Conservation (phyloP, 1,284 basidiomycete genomes). For the Malassezia sp. region DNA sequence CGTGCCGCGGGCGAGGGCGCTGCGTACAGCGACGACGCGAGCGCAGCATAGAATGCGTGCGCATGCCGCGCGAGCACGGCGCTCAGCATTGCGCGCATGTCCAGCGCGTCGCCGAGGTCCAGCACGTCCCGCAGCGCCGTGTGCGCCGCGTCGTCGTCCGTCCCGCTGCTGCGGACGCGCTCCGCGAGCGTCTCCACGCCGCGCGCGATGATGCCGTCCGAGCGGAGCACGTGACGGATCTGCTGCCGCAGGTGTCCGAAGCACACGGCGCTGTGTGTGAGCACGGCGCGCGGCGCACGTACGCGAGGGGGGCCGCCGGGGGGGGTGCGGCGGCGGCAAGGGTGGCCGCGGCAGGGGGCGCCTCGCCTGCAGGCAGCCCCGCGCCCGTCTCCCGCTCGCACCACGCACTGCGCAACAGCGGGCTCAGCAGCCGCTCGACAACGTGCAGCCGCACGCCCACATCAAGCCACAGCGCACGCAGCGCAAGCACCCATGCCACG, state of each 20-base stretch:
- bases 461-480: not conserved
- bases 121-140: no score
- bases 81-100: no score
- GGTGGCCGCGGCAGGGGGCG: no score
- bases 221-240: not conserved
- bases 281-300: no score
- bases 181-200: not conserved
- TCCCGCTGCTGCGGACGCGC: not conserved
- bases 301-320: no score
- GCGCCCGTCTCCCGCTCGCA: not conserved
- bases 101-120: no score
- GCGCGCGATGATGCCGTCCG: not conserved
- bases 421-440: not conserved
- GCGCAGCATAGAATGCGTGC: no score
- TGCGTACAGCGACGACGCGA: no score
- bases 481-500: not conserved
- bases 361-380: no score
- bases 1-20: not conserved
- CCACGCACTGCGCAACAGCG: not conserved
- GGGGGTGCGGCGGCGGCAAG: no score
- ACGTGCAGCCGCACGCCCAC: not conserved
- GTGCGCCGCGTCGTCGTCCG: no score
- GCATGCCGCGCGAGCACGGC: no score
- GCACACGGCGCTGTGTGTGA: not conserved
- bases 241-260: slow-evolving; percentile 1